Evolutionary conservation across 495 filamentous ascomycete genomes (phyloP), one percentile per base, ranked within the genome.

Genomic region (Penicillium simplicissimum): DNA sequence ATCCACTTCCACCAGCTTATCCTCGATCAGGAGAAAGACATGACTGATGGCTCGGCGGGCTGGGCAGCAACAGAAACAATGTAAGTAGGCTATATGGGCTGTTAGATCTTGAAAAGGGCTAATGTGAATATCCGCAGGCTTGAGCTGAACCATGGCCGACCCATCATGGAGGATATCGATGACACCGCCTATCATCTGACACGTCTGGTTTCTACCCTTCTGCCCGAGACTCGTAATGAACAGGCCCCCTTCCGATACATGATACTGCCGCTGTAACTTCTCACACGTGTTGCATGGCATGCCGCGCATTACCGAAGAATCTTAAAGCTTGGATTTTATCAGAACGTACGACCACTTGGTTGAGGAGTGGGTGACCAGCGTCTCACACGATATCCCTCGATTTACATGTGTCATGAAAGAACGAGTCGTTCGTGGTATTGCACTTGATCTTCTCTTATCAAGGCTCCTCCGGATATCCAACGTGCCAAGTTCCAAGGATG

Each of bases 321-420:
- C 23, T 23, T 60, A 58, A 2, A 49, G 58, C 13, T 49, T 67
- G 42, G 63, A 72, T 56, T 62, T 76, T 17, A 31, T 76, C 36
- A 52, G 64, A 2, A 66, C 72, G 1, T 83, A 83, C 61, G 73
- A 81, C 52, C 58, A 49, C 19, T 52, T 82, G 36, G 67, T 81
- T 15, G 61, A 76, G 15, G 60, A 75, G 31, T 83, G 77, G 78
- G 60, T 83, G 13, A 61, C 70, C 6, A 68, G 57, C 55, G 56
- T 82, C 23, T 62, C 78, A 8, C 55, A 61, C 17, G 58, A 57
- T 9, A 71, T 78, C 57, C 76, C 81, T 8, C 67, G 67, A 1
- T 74, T 67, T 13, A 74, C 74, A 19, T 72, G 81, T 11, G 65
- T 79, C 1, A 65, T 67, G 54, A 78, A 81, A 60, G 81, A 81